These are phyloP conservation scores for Crithidia sp. DNA, from an alignment of 208 protist species.

Conservation along the genomic window DNA sequence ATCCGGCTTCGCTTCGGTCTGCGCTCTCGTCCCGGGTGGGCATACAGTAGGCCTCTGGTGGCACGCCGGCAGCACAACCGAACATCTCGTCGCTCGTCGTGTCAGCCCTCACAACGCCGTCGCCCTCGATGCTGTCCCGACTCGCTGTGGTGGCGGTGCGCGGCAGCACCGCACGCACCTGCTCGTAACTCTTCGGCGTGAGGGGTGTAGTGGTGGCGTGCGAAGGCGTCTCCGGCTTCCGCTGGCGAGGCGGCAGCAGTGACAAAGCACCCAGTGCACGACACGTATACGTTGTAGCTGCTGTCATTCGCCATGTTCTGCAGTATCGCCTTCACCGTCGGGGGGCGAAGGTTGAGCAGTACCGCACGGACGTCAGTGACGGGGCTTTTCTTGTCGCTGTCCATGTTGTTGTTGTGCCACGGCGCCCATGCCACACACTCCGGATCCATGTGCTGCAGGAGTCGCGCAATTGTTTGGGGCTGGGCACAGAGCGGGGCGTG, in stretches of 20 bases:
- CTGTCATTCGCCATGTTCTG: neutral
- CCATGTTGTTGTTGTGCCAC: too few relatives aligned
- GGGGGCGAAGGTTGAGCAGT: neutral
- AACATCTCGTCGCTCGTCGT: neutral
- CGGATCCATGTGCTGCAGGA: too few relatives aligned
- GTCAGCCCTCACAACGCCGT: neutral
- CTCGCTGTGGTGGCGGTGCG: too few relatives aligned
- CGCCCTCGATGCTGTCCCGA: neutral
- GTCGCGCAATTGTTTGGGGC: neutral
- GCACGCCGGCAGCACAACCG: neutral
- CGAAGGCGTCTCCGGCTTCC: conserved; percentile 37
- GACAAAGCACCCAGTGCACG: conserved; percentile 24
- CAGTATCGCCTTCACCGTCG: too few relatives aligned
- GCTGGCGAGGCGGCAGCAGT: conserved; percentile 35
- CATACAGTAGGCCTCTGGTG: conserved; percentile 5
- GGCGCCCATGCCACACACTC: too few relatives aligned
- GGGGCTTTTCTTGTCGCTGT: neutral
- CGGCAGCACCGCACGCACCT: neutral
- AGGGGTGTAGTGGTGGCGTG: neutral
- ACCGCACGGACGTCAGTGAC: too few relatives aligned
- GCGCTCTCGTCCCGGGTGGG: neutral
- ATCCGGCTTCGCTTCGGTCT: neutral
- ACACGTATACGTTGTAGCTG: conserved; percentile 48
- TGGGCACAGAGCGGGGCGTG: conserved; percentile 10
- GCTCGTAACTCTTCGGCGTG: neutral